Evolutionary conservation across 176 grass and related monocot genomes (phyloP).

Genomic region (Oryza glaberrima): DNA sequence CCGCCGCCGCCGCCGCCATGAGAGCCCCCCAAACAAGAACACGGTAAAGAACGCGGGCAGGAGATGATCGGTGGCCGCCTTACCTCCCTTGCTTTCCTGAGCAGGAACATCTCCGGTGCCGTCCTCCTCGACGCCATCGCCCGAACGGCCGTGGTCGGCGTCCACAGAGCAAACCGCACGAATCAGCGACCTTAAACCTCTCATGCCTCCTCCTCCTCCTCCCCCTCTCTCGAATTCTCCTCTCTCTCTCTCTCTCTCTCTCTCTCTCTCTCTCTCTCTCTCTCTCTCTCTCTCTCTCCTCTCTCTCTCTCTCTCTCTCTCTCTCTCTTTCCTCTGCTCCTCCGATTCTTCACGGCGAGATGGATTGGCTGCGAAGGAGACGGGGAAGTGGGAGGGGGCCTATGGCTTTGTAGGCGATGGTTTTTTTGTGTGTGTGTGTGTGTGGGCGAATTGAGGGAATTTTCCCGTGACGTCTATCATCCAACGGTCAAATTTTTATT

Average conservation of each 20-base stretch:
- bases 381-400: background rate
- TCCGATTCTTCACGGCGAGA: background rate
- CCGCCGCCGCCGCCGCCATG: too few relatives aligned
- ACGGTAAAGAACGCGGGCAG: background rate
- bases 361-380: background rate
- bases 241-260: too few relatives aligned
- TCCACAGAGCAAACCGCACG: background rate
- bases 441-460: background rate
- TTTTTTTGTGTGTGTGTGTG: background rate
- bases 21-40: too few relatives aligned
- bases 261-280: background rate
- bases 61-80: background rate
- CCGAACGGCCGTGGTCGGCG: background rate
- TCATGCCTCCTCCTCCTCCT: background rate
- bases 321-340: background rate
- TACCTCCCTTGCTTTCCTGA: constrained; percentile 44
- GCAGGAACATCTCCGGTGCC: constrained; percentile 20
- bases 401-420: constrained; percentile 27
- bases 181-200: background rate
- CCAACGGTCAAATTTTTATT: constrained; percentile 49
- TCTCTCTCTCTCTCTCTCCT: too few relatives aligned
- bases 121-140: constrained; percentile 51
- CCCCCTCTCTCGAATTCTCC: background rate
- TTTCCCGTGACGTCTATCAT: background rate
- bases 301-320: too few relatives aligned